phyloP scores from a whole-genome alignment of 345 rosid species.

The Mallotus nudiflorus region DNA sequence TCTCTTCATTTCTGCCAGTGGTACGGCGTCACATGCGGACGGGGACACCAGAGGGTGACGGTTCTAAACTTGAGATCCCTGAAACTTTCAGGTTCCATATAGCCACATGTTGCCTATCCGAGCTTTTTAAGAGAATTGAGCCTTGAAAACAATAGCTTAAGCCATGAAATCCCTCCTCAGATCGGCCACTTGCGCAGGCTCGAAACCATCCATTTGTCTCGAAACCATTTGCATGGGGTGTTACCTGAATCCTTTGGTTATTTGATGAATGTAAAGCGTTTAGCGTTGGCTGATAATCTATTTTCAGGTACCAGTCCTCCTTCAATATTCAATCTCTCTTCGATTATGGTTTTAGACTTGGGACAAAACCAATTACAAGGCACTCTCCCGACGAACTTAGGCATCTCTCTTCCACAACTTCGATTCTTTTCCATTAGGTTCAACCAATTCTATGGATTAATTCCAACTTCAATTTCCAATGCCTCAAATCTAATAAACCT shows the following conservation, averaged over 20 bases:
- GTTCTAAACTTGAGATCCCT: no score
- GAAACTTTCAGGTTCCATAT: no score
- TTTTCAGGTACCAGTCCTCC: background rate
- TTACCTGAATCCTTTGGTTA: background rate
- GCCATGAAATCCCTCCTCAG: no score
- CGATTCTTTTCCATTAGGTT: background rate
- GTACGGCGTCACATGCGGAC: no score
- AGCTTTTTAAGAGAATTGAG: no score
- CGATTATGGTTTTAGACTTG: background rate
- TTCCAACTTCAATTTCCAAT: conserved; percentile 32
- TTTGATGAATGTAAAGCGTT: background rate
- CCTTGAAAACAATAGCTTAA: no score
- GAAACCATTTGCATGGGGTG: background rate
- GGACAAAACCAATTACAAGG: background rate
- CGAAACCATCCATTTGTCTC: background rate
- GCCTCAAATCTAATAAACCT: background rate
- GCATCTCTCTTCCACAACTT: background rate
- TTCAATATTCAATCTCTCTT: background rate
- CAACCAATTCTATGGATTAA: background rate
- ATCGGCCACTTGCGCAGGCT: no score
- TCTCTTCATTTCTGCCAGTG: no score
- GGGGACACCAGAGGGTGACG: no score
- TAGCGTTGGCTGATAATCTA: background rate
- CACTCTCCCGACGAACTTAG: background rate
- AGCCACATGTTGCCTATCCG: no score